Conservation (phyloP, 768 basidiomycete genomes). For the Kwoniella dendrophila region DNA sequence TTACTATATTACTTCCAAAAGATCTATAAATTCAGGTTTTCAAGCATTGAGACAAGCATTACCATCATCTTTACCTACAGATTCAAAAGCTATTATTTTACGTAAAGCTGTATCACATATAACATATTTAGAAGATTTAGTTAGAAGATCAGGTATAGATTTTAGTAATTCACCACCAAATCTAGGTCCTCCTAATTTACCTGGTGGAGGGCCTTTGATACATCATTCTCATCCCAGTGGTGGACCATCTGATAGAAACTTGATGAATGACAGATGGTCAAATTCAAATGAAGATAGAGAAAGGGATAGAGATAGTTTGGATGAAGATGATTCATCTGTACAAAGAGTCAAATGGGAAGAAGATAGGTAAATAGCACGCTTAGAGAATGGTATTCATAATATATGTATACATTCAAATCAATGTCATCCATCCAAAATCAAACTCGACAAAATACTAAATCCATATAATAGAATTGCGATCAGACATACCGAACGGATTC, state of each 20-base stretch:
- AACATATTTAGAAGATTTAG: conserved; percentile 32
- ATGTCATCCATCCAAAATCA: too few relatives aligned
- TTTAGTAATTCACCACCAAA: conserved; percentile 17
- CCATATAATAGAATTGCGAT: too few relatives aligned
- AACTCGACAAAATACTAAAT: too few relatives aligned
- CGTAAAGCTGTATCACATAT: conserved; percentile 49
- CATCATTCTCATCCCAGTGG: too few relatives aligned
- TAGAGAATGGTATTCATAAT: too few relatives aligned
- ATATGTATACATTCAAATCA: too few relatives aligned
- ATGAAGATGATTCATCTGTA: not conserved
- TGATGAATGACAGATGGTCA: not conserved
- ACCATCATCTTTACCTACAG: conserved; percentile 39
- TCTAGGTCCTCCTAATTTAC: not conserved
- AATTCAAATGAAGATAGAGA: not conserved
- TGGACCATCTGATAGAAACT: too few relatives aligned
- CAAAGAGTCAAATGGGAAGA: not conserved
- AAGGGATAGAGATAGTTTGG: not conserved
- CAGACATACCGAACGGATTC: too few relatives aligned
- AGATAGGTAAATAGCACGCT: too few relatives aligned
- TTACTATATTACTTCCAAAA: conserved; percentile 10
- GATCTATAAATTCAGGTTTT: conserved; percentile 51
- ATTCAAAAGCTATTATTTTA: conserved; percentile 49
- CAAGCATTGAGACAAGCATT: conserved; percentile 33
- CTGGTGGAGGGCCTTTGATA: conserved; percentile 1
- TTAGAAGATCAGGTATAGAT: conserved; percentile 23